Evolutionary conservation across 345 rosid species (phyloP).

Genomic region (Syzygium aromaticum): DNA sequence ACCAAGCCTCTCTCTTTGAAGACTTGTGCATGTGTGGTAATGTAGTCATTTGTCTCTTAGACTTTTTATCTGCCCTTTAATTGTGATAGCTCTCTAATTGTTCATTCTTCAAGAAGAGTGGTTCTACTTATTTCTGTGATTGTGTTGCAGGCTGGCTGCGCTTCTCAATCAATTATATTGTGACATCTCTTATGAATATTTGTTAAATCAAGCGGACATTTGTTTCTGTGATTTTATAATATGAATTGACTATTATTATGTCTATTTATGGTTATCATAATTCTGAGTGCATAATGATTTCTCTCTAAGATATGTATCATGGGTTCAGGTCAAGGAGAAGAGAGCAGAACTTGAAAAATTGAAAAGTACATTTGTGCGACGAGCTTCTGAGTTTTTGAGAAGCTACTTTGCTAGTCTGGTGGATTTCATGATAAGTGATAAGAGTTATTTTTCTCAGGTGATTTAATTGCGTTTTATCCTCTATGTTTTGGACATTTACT

Average conservation of each 20-base stretch:
- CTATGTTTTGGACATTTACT: not conserved
- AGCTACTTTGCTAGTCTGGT: conserved; percentile 96
- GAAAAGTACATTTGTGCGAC: conserved; percentile 71
- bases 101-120: not conserved
- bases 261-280: not conserved
- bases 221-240: not conserved
- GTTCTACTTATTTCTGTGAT: not conserved
- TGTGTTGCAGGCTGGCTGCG: not conserved
- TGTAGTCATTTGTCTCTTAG: not conserved
- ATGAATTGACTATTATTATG: not conserved
- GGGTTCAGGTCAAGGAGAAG: conserved; percentile 76
- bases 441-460: conserved; percentile 99
- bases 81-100: not conserved
- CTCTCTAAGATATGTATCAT: not conserved
- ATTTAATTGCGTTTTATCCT: not conserved
- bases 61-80: not conserved
- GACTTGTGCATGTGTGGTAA: not conserved
- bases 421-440: conserved; percentile 97
- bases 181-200: not conserved
- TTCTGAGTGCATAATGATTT: not conserved
- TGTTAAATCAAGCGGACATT: not conserved
- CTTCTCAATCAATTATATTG: not conserved
- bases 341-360: conserved; percentile 73
- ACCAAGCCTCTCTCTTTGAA: fast-evolving
- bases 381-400: conserved; percentile 96